Base-by-base conservation (phyloP, 2,329 filamentous ascomycete genomes). In the Aureobasidium sp. region DNA sequence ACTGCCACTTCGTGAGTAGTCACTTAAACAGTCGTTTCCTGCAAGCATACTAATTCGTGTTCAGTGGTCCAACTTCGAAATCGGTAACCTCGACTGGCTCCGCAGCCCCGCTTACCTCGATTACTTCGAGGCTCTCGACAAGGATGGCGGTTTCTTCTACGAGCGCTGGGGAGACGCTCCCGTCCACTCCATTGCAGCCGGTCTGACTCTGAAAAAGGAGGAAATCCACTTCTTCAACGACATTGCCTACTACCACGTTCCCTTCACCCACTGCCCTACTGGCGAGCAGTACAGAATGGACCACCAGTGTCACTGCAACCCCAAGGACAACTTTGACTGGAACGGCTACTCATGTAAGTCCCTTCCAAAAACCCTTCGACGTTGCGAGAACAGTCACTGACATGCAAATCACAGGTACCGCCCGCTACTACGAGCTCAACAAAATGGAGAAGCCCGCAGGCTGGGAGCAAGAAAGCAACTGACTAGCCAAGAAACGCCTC, bases 191-290 rank as follows among this genome's bases (percentile, higher is more conserved):
- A 97, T 99, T 67, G 94, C 90, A 14, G 94, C 94, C 3, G 83
- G 83, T 64, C 79, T 99, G 44, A 83, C 97, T 75, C 81, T 99
- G 66, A 87, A 89, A 75, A 97, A 96, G 79, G 89, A 94, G 54
- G 87, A 99, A 74, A 86, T 99, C 65, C 94, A 99, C 75, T 99
- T 99, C 80, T 99, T 97, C 81, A 90, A 99, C 76, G 93, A 99
- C 71, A 99, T 99, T 70, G 93, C 90, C 63, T 99, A 99, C 77
- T 97, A 91, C 77, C 94, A 99, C 73, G 89, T 97, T 29, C 94
- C 94, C 27, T 99, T 99, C 74, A 97, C 92, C 5, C 94, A 99
- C 77, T 99, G 94, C 76, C 94, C 94, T 2, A 96, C 91, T 0
- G 89, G 88, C 60, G 91, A 97, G 77, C 83, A 96, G 77, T 85